Evolutionary conservation across 352 stramenopile species (phyloP), one percentile per base, ranked within the genome.

Genomic region (Thalassiosira mediterranea): DNA sequence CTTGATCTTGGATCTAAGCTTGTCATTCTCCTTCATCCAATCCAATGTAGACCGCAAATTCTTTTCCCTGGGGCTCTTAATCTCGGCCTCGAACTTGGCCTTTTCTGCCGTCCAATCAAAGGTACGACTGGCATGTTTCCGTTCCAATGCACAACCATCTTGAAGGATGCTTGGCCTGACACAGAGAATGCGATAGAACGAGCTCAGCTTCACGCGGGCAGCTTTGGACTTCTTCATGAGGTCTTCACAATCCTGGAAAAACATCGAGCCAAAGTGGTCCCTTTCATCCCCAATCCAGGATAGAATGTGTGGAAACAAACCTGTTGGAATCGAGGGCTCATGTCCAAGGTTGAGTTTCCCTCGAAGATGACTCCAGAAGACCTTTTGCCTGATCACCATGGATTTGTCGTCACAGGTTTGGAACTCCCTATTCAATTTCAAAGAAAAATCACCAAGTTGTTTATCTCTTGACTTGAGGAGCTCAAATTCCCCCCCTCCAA

Each of bases 1-100:
- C n/a, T n/a, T n/a, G n/a, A n/a, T n/a, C n/a, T n/a, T n/a, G n/a
- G n/a, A n/a, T n/a, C n/a, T n/a, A n/a, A n/a, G n/a, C n/a, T n/a
- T n/a, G n/a, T n/a, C n/a, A n/a, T n/a, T n/a, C 5, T 44, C 26
- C 52, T 59, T 19, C 64, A 61, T 38, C 53, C 64, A 73, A 7
- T 58, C 69, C 64, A 59, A 71, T 68, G 26, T 57, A 73, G 15
- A 13, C 34, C 34, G 34, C 13, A 42, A 7, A 42, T 42, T 42
- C 7, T 42, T 42, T 13, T 42, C 7, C 34, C 34, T 13, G 7
- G 7, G 34, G n/a, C n/a, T n/a, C n/a, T n/a, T n/a, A n/a, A n/a
- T n/a, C n/a, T n/a, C n/a, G n/a, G n/a, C n/a, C n/a, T n/a, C n/a
- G n/a, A n/a, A n/a, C n/a, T n/a, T n/a, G n/a, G n/a, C n/a, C n/a